These are phyloP conservation scores for Daldinia caldariorum DNA, from an alignment of 495 filamentous ascomycete species.

Conservation along the genomic window DNA sequence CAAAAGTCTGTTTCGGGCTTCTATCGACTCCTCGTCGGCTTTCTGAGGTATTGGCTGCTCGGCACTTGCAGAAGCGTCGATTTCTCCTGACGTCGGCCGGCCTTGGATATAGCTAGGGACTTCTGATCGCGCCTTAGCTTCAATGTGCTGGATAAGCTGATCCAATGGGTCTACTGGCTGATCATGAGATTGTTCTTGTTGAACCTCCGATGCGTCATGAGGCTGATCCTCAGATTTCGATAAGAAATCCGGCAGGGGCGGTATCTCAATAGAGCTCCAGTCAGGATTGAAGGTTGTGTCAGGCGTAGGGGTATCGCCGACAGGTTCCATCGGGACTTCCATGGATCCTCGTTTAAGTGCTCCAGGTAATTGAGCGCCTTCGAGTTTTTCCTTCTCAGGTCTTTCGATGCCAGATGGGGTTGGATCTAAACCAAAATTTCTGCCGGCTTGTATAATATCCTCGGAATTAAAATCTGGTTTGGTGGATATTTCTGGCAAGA, in stretches of 20 bases:
- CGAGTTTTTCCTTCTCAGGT: constrained; percentile 45
- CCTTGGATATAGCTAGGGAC: background rate
- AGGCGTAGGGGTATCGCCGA: constrained; percentile 11
- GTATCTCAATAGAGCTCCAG: constrained; percentile 15
- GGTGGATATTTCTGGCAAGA: constrained; percentile 23
- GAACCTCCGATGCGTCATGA: constrained; percentile 7
- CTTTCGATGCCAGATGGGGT: constrained; percentile 14
- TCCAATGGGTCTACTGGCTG: constrained; percentile 22
- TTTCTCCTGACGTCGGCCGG: constrained; percentile 4
- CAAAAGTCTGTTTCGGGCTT: constrained; percentile 8
- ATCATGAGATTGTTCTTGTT: constrained; percentile 12
- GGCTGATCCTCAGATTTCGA: constrained; percentile 5
- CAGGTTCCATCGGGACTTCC: constrained; percentile 25
- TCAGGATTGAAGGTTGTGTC: constrained; percentile 24
- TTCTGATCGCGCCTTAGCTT: constrained; percentile 12
- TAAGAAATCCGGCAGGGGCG: constrained; percentile 22
- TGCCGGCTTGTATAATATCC: constrained; percentile 19
- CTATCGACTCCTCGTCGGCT: background rate
- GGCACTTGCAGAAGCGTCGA: background rate
- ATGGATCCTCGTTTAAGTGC: constrained; percentile 32
- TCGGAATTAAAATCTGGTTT: constrained; percentile 16
- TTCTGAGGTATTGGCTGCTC: constrained; percentile 5
- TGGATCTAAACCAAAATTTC: constrained; percentile 13
- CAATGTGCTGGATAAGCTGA: constrained; percentile 18
- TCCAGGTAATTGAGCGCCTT: constrained; percentile 41